Percentiles rank a stretch among this genome's conserved stretches.
Evolutionary conservation across 129 eudicot genomes (phyloP).

Genomic region (Sambucus nigra): DNA sequence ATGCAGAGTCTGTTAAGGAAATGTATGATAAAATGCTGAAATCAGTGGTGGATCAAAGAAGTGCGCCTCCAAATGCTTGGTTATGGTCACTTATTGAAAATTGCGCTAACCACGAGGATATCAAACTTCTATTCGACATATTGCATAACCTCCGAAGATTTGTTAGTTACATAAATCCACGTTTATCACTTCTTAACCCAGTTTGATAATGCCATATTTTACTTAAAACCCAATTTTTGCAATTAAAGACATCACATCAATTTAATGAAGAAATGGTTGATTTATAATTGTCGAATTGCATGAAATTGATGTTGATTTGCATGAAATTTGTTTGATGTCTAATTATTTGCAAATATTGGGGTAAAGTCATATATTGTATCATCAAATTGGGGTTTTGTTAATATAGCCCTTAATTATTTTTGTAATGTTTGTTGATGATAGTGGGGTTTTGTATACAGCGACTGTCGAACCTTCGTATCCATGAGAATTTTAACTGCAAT

Average conservation of each 20-base stretch:
- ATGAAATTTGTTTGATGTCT: background rate
- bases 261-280: too few species aligned
- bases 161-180: slow-evolving; percentile 63
- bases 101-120: slow-evolving; percentile 62
- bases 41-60: slow-evolving; percentile 42
- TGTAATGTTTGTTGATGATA: background rate
- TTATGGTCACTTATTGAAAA: slow-evolving; percentile 64
- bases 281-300: background rate
- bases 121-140: slow-evolving; percentile 57
- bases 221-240: too few species aligned
- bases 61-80: slow-evolving; percentile 85
- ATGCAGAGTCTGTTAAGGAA: slow-evolving; percentile 67
- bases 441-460: slow-evolving; percentile 44
- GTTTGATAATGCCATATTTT: too few species aligned
- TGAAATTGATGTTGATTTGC: too few species aligned
- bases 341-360: too few species aligned
- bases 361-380: too few species aligned
- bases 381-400: too few species aligned
- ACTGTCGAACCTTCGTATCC: slow-evolving; percentile 80
- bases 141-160: slow-evolving; percentile 70
- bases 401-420: background rate
- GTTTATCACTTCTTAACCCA: too few species aligned
- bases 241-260: too few species aligned
- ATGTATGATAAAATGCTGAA: slow-evolving; percentile 58
- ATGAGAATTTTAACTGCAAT: slow-evolving; percentile 62